Percentiles rank a stretch among this genome's conserved stretches.
These are phyloP conservation scores for Pinus taeda DNA, from an alignment of 75 land plant species.

Conservation along the genomic window DNA sequence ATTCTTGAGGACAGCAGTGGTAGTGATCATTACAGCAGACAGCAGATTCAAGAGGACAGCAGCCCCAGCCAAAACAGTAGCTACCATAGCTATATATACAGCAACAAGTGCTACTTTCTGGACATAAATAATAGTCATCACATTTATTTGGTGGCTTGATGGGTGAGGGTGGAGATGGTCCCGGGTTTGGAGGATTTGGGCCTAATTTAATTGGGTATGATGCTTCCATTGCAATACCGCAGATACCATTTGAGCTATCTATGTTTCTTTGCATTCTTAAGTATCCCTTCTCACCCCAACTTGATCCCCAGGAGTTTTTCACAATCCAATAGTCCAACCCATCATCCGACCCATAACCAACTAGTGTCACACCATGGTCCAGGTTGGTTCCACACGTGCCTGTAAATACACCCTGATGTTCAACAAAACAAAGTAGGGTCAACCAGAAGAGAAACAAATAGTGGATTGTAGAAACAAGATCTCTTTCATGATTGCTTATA, in stretches of 20 bases:
- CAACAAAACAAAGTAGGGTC: background rate
- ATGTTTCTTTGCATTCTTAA: slow-evolving; percentile 77
- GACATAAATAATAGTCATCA: slow-evolving; percentile 48
- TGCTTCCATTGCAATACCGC: slow-evolving; percentile 80
- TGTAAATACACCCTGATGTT: slow-evolving; percentile 63
- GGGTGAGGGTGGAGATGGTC: slow-evolving; percentile 66
- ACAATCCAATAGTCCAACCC: slow-evolving; percentile 77
- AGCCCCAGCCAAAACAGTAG: slow-evolving; percentile 69
- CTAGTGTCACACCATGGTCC: slow-evolving; percentile 77
- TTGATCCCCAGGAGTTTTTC: slow-evolving; percentile 90
- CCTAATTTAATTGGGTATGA: slow-evolving; percentile 65
- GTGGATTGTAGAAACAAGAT: background rate
- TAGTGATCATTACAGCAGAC: slow-evolving; percentile 62
- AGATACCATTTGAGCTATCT: slow-evolving; percentile 49
- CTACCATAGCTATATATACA: slow-evolving; percentile 44
- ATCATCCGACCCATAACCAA: slow-evolving; percentile 67
- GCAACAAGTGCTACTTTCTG: slow-evolving; percentile 62
- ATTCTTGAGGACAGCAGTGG: slow-evolving; percentile 74
- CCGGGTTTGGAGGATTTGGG: slow-evolving; percentile 46
- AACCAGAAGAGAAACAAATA: background rate
- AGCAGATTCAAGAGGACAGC: slow-evolving; percentile 64
- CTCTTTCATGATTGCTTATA: too few species aligned
- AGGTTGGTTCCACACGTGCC: slow-evolving; percentile 65
- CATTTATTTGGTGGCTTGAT: slow-evolving; percentile 42
- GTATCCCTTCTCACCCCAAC: slow-evolving; percentile 89